These are phyloP conservation scores for Yamadazyma epiphylla DNA, from an alignment of 1,139 yeast genomes.

Conservation along the genomic window DNA sequence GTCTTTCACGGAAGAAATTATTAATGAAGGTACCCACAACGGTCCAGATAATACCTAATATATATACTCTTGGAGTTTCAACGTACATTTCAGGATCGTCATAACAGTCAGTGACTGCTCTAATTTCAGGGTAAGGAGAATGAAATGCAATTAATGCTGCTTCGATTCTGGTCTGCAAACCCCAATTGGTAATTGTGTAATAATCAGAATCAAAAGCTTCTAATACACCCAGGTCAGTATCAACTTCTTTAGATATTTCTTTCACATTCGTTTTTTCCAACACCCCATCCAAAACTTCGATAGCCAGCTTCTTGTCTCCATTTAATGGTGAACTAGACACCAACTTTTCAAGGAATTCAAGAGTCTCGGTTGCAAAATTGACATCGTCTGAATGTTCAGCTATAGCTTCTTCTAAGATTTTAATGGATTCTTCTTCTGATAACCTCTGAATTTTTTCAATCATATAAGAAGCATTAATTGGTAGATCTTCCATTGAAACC, in stretches of 20 bases:
- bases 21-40: slow-evolving; percentile 50
- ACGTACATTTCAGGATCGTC: slow-evolving; percentile 48
- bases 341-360: slow-evolving; percentile 17
- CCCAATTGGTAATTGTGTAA: slow-evolving; percentile 16
- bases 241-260: slow-evolving; percentile 7
- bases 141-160: slow-evolving; percentile 48
- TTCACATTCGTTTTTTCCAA: not conserved
- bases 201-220: slow-evolving; percentile 47
- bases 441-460: slow-evolving; percentile 35
- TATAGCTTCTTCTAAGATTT: slow-evolving; percentile 35
- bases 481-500: slow-evolving; percentile 26
- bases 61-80: slow-evolving; percentile 55
- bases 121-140: slow-evolving; percentile 61
- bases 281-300: not conserved
- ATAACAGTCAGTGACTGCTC: slow-evolving; percentile 50
- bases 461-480: slow-evolving; percentile 31
- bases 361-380: slow-evolving; percentile 42
- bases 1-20: slow-evolving; percentile 51
- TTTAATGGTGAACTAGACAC: slow-evolving; percentile 7
- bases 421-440: slow-evolving; percentile 36
- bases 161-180: slow-evolving; percentile 29
- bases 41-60: slow-evolving; percentile 48
- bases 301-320: not conserved
- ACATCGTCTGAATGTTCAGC: slow-evolving; percentile 44
- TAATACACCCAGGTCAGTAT: slow-evolving; percentile 26